Evolutionary conservation across 2,329 filamentous ascomycete species (phyloP), one percentile per base, ranked within the genome.

Genomic region (Mycosphaerelloides madeirae): DNA sequence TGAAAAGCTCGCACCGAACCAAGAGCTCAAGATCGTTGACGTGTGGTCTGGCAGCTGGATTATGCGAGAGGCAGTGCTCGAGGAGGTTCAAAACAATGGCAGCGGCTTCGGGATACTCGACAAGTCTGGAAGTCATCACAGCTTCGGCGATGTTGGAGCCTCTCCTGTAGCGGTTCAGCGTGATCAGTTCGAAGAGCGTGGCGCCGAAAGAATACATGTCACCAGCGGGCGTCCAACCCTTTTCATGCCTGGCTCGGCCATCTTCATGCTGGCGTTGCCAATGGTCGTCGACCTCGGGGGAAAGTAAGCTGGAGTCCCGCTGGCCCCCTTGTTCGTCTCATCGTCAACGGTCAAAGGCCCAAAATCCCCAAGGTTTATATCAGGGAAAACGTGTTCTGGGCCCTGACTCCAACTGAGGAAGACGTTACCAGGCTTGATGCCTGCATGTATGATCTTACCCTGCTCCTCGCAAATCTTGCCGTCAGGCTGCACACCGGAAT

Each of bases 191-290:
- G 28, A 48, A 55, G 12, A 62, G 46, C 13, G 53, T 53, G 14
- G 50, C 44, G 3, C 53, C 59, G 22, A 61, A 50, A 14, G 44
- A 40, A 29, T 56, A 62, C 25, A 62, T 50, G 34, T 61, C 58
- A 16, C 47, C 38, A 1, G 46, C 53, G 14, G 34, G 32, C 13
- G 48, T 58, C 31, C 49, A 53, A 33, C 58, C 46, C 12, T 44
- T 33, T 5, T 34, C 28, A 6, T 8, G 6, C n/a, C 12, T 28
- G 37, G 8, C 13, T 36, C 14, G 37, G 46, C 36, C 3, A 31
- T 14, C 1, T 33, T 29, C 6, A 6, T 15, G 3, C 28, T 13
- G 25, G 44, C 45, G 3, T 29, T 43, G 8, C 29, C 19, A 11
- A 9, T 18, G 15, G 6, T 5, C 13, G 8, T 6, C 29, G 11